Evolutionary conservation across 306 rosid genomes (phyloP).

Genomic region (Trichosanthes cucumerina): DNA sequence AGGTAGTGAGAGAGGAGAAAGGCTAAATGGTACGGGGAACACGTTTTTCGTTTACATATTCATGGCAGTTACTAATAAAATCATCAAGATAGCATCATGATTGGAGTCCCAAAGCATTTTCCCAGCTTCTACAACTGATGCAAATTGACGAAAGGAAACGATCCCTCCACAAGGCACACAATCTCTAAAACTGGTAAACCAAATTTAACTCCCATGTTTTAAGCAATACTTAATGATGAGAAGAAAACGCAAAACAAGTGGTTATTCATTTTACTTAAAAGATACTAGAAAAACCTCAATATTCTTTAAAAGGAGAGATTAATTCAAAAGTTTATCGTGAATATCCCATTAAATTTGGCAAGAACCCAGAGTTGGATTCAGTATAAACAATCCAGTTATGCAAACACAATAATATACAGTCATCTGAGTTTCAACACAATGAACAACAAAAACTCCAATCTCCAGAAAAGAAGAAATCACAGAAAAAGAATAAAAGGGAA

Average conservation of each 20-base stretch:
- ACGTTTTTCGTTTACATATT: not conserved
- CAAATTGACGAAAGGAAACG: not conserved
- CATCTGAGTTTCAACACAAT: not conserved
- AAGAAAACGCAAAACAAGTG: not conserved
- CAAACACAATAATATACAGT: not conserved
- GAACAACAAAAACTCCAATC: constrained; percentile 1
- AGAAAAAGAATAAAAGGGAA: not conserved
- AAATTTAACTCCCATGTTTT: not conserved
- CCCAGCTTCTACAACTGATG: not conserved
- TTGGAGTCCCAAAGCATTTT: not conserved
- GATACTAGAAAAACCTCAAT: not conserved
- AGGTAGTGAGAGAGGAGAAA: not conserved
- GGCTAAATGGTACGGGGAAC: not conserved
- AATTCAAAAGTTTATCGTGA: not conserved
- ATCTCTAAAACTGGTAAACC: not conserved
- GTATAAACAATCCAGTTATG: not conserved
- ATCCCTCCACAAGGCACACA: not conserved
- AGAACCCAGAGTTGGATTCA: not conserved
- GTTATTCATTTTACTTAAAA: not conserved
- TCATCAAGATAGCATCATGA: not conserved
- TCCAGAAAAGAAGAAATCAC: not conserved
- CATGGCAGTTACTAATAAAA: not conserved
- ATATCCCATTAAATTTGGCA: not conserved
- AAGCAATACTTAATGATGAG: not conserved
- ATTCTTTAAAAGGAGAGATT: not conserved